These are phyloP conservation scores for Fomitopsis betulina DNA, from an alignment of 1,284 basidiomycete genomes.

Conservation along the genomic window DNA sequence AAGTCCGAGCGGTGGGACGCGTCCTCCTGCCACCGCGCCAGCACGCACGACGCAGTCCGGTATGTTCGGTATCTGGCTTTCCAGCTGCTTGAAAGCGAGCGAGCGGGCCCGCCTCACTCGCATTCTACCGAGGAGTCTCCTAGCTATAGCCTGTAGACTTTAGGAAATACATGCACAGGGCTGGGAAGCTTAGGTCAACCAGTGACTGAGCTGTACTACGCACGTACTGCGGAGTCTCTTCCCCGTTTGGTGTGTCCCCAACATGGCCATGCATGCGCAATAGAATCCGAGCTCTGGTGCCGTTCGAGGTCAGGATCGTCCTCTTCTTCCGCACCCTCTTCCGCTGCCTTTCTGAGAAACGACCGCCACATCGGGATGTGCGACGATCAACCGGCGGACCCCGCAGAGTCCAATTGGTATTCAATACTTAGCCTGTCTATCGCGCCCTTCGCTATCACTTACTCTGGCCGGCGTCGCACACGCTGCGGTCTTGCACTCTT, in stretches of 20 bases:
- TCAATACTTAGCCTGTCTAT: too few species aligned
- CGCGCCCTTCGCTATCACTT: too few species aligned
- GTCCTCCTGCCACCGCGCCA: not conserved
- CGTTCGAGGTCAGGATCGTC: not conserved
- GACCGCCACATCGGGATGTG: not conserved
- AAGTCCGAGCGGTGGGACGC: not conserved
- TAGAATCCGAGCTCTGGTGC: not conserved
- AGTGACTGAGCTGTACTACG: too few species aligned
- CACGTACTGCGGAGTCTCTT: not conserved
- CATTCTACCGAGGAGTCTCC: not conserved
- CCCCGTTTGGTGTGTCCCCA: not conserved
- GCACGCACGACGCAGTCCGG: not conserved
- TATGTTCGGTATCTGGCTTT: not conserved
- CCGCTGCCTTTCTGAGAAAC: slow-evolving; percentile 3
- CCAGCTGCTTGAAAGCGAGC: not conserved
- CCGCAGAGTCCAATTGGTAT: not conserved
- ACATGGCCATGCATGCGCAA: not conserved
- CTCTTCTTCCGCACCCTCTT: slow-evolving; percentile 3
- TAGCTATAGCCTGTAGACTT: not conserved
- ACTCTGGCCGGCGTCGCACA: not conserved
- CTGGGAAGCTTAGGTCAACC: too few species aligned
- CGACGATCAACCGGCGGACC: not conserved
- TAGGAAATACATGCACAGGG: not conserved
- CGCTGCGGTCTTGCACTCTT: not conserved
- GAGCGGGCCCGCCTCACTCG: not conserved